Evolutionary conservation across 768 basidiomycete genomes (phyloP), one percentile per base, ranked within the genome.

Genomic region (Chalciporus sphaerocephalus): DNA sequence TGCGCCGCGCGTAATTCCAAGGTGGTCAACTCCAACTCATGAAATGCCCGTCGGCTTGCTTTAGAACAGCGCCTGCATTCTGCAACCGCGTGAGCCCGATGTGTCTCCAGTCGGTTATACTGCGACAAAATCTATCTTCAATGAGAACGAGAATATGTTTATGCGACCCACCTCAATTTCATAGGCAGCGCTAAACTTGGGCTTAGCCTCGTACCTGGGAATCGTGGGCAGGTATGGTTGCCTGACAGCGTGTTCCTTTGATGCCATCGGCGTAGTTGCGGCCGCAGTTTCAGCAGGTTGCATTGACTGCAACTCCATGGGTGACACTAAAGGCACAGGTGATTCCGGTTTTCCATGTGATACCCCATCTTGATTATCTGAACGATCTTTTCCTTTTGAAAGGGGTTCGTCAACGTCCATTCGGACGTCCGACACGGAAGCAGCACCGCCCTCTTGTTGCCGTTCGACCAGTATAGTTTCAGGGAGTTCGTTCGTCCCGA

Each of bases 1-100:
- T 80, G 79, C 15, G 79, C 79, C 30, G 74, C 74, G 44, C 73
- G 73, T 46, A 85, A 60, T 47, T 89, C 86, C 28, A 86, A 67
- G 30, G 67, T 68, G 24, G 80, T 69, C 56, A 79, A 65, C 17
- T 84, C 81, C 9, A 85, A 62, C 53, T 88, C 86, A 38, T 81
- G 77, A 33, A 79, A 57, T 15, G 80, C 80, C 15, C 78, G 72
- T 21, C 71, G 73, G 15, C 69, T 62, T 3, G 58, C 68, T 56
- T 70, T 74, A n/a, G 57, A 55, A 15, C 70, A 58, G 15, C 67
- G 65, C 21, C 62, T 54, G 42, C 73, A 68, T 42, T 78, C 74
- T 15, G 62, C 48, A n/a, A 65, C 62, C 12, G 72, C 64, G 43
- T 64, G 63, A 6, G 64, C 56, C 5, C 74, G 72, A 44, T 74